Conservation (phyloP, 176 grass and related monocot genomes). For the barley (Hordeum vulgare) region MorexV3_pseudomolecules_assembly NC_058522.1:505847893-505848392, state of each 20-base stretch:
- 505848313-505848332: constrained; percentile 27
- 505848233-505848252: constrained; percentile 13
- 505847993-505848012: not conserved
- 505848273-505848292: not conserved
- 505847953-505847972: not conserved
- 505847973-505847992: not conserved
- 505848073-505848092: constrained; percentile 40
- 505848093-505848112: constrained; percentile 22
- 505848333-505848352: not conserved
- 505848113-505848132: constrained; percentile 7
- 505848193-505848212: constrained; percentile 28
- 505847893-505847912: constrained; percentile 29
- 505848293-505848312: not conserved
- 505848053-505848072: constrained; percentile 37
- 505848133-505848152: constrained; percentile 1
- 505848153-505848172: constrained; percentile 21
- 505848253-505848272: not conserved
- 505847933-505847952: no score
- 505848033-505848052: constrained; percentile 11
- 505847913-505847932: constrained; percentile 39
- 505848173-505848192: not conserved
- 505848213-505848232: constrained; percentile 35
- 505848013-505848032: constrained; percentile 22
- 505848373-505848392: not conserved
- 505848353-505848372: not conserved